Evolutionary conservation across 345 rosid genomes (phyloP), one percentile per base, ranked within the genome.

Genomic region (Iberis pinnata): DNA sequence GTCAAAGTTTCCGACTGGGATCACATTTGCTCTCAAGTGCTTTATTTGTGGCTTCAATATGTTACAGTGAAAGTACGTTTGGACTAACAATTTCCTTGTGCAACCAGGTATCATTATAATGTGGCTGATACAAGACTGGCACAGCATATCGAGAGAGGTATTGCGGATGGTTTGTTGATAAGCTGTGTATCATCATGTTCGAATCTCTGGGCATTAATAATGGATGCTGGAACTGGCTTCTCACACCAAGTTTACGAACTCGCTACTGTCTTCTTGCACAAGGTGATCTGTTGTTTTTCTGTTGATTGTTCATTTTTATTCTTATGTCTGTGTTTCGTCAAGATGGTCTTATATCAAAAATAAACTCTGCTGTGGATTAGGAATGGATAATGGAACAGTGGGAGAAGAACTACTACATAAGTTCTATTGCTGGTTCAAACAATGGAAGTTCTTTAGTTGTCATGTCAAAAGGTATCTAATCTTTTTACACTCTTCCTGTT

Each of bases 351-450:
- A 53, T 18, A 37, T 36, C n/a, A n/a, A 46, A 43, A 25, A 57
- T 25, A 18, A 55, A 18, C 19, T 17, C 16, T 72, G 14, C 56
- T 44, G 36, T 38, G 18, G 19, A 27, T 65, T 75, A 92, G 98
- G 98, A 92, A 47, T 92, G 98, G 98, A 92, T 92, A 56, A 92
- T 92, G 98, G 98, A 85, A 58, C 89, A 88, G 43, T 92, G 98
- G 98, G 98, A 88, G 72, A 88, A 88, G 70, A 88, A 80, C 61
- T 92, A 75, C 68, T 92, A 92, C 71, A 92, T 92, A 51, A 92
- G 88, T 56, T 77, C 93, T 43, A 74, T 92, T 58, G 98, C 98
- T 69, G 98, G 97, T 63, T 80, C 97, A 50, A 75, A 40, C 69
- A 83, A 76, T 62, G 98, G 98, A 63, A 77, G 90, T 71, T 85